Conservation (phyloP, 495 filamentous ascomycete species). For the Penicillium mononematosum region DNA sequence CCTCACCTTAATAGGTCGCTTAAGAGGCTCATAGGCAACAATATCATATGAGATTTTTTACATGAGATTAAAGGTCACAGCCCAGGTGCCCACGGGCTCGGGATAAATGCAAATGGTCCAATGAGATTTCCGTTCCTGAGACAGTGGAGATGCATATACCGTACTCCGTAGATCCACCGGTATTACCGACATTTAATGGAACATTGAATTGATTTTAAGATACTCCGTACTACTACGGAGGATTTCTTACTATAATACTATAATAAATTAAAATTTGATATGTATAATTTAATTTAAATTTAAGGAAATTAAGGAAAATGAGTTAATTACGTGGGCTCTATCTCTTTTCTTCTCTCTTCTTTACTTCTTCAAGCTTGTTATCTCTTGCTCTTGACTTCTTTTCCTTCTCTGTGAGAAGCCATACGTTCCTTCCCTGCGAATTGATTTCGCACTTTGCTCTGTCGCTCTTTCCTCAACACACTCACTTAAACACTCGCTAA, state of each 20-base stretch:
- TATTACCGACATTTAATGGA: not conserved
- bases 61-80: conserved; percentile 11
- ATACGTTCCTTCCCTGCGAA: conserved; percentile 48
- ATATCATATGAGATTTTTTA: not conserved
- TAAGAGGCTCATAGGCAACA: conserved; percentile 2
- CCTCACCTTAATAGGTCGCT: not conserved
- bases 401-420: conserved; percentile 34
- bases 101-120: conserved; percentile 2
- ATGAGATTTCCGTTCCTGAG: conserved; percentile 14
- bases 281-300: conserved; percentile 6
- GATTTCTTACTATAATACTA: not conserved
- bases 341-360: conserved; percentile 25
- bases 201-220: not conserved
- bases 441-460: conserved; percentile 46
- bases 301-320: conserved; percentile 13
- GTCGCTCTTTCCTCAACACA: conserved; percentile 18
- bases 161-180: conserved; percentile 7
- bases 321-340: conserved; percentile 21
- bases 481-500: not conserved
- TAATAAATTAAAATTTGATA: conserved; percentile 4
- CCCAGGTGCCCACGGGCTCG: not conserved
- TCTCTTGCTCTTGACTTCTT: conserved; percentile 25
- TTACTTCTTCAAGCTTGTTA: conserved; percentile 22
- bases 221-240: not conserved
- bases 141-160: conserved; percentile 13